A percentile compares a stretch with the other conserved stretches of the same genome.
phyloP scores from a whole-genome alignment of 768 basidiomycete genomes.

The Lentinus tigrinus region DNA sequence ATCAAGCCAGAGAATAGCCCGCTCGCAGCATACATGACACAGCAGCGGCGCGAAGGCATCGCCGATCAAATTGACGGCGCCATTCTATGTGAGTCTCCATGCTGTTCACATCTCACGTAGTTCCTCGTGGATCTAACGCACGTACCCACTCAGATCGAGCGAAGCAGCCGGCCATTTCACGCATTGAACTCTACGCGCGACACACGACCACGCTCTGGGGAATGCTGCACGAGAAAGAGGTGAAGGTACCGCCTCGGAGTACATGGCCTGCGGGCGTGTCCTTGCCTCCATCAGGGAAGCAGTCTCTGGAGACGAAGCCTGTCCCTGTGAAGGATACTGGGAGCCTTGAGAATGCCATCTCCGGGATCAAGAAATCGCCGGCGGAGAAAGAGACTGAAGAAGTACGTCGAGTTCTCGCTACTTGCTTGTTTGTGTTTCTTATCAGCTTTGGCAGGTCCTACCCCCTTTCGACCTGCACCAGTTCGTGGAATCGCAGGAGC shows the following conservation, averaged over 20 bases:
- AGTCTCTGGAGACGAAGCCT: background rate
- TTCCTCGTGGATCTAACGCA: background rate
- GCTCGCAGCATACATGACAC: conserved; percentile 71
- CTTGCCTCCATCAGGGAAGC: conserved; percentile 35
- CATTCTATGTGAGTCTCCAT: conserved; percentile 66
- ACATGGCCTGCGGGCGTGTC: conserved; percentile 42
- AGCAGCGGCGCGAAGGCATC: conserved; percentile 74
- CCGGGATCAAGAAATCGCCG: conserved; percentile 25
- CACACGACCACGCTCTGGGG: conserved; percentile 66
- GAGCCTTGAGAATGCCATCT: conserved; percentile 4
- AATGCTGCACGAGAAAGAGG: conserved; percentile 47
- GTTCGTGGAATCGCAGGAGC: conserved; percentile 10
- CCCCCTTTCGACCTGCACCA: conserved; percentile 51
- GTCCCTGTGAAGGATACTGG: background rate
- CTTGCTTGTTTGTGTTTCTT: background rate
- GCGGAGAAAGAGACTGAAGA: conserved; percentile 38
- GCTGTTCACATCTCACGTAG: background rate
- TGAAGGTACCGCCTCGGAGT: conserved; percentile 40
- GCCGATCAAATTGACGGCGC: conserved; percentile 89
- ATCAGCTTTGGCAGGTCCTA: conserved; percentile 32
- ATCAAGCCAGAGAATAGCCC: conserved; percentile 75
- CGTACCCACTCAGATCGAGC: conserved; percentile 42
- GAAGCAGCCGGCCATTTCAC: conserved; percentile 52
- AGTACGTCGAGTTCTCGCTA: conserved; percentile 26
- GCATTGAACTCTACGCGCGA: conserved; percentile 62